Evolutionary conservation across 495 filamentous ascomycete species (phyloP), one percentile per base, ranked within the genome.

Genomic region (Penicillium taxi): DNA sequence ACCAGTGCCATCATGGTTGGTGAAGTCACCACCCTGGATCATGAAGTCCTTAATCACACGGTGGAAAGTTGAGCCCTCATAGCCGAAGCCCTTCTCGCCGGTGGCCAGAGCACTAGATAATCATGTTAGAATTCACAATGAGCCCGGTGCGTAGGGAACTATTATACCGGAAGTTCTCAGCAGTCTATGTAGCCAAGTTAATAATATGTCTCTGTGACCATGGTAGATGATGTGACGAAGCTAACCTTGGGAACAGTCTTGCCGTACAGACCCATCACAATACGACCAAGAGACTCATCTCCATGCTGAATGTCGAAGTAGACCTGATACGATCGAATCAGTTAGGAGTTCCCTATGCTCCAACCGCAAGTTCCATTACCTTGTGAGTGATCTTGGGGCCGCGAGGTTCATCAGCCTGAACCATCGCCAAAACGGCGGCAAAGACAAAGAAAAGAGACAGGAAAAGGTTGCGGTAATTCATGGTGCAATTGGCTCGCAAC

Each of bases 21-120:
- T 99, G 70, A 99, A 99, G 70, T 99, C 93, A 68, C 93, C 91
- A 59, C 91, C 91, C 70, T 98, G 91, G 61, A 96, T 95, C 91
- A 98, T 98, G 73, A 98, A 98, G 39, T 82, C 54, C 72, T 90
- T 88, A 72, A 98, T 98, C 55, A 98, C 93, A 67, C 91, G 85
- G 78, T 98, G 91, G 82, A 98, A 98, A 59, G 66, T 78, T 15
- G 88, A 95, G 22, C 86, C 89, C 63, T 96, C 79, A 61, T 96
- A 98, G 39, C 91, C 91, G 56, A 83, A 96, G 53, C 85, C 91
- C 67, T 96, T 86, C 79, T 99, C 88, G 45, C 91, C 91, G 41
- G 91, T 96, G 50, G 89, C 85, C 45, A 99, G 75, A 63, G 85
- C 89, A 51, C 79, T 77, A 22, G 19, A 33, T 23, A 26, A 44